phyloP scores from a whole-genome alignment of 495 filamentous ascomycete species.

The Letharia columbiana region DNA sequence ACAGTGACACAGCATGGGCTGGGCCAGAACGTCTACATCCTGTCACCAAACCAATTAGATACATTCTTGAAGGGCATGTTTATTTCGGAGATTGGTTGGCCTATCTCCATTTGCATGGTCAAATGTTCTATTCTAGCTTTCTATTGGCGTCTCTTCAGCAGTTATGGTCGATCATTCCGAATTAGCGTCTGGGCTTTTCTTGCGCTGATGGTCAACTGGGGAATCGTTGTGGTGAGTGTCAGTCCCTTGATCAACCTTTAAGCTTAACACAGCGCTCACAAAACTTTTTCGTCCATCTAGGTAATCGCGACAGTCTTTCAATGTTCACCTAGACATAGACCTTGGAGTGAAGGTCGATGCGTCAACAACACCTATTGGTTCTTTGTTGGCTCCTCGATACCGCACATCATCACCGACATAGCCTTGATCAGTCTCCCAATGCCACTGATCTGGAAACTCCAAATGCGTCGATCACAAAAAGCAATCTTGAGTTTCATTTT shows the following conservation, averaged over 20 bases:
- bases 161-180: background rate
- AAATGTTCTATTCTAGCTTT: conserved; percentile 36
- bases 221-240: conserved; percentile 5
- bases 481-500: conserved; percentile 21
- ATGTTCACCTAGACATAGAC: conserved; percentile 26
- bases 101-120: conserved; percentile 25
- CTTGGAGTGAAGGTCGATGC: conserved; percentile 23
- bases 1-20: conserved; percentile 5
- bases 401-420: conserved; percentile 33
- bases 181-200: conserved; percentile 30
- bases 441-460: conserved; percentile 34
- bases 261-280: background rate
- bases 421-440: conserved; percentile 35
- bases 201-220: conserved; percentile 20
- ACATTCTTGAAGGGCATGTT: background rate
- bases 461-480: conserved; percentile 31
- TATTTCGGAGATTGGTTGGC: conserved; percentile 21
- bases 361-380: conserved; percentile 25
- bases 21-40: background rate
- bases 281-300: conserved; percentile 6
- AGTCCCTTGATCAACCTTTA: background rate
- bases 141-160: conserved; percentile 34
- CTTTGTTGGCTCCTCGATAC: conserved; percentile 24
- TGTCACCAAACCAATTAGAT: background rate
- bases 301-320: conserved; percentile 31